Conservation (phyloP, 2,329 filamentous ascomycete species). For the Cladosporium cucumerinum region DNA sequence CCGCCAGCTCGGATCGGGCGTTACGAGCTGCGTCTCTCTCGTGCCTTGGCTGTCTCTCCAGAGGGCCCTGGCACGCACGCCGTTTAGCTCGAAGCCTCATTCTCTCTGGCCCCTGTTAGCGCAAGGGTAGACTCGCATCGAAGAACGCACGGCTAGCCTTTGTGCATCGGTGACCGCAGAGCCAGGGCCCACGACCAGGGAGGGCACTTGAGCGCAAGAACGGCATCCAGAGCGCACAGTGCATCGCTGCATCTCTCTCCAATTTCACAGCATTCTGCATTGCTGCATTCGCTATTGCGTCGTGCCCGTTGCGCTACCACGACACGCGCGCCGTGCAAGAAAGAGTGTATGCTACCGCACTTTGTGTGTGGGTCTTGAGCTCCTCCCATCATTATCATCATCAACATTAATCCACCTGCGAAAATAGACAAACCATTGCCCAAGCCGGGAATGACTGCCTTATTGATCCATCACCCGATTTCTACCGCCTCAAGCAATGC, state of each 20-base stretch:
- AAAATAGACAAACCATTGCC: background rate
- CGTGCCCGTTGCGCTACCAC: constrained; percentile 4
- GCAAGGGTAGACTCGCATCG: background rate
- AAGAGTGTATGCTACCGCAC: background rate
- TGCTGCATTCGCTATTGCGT: background rate
- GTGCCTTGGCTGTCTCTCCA: background rate
- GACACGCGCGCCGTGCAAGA: constrained; percentile 2
- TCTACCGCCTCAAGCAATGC: constrained; percentile 52
- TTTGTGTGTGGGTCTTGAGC: background rate
- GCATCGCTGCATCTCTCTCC: background rate
- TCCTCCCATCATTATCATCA: background rate
- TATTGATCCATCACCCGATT: background rate
- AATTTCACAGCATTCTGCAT: constrained; percentile 13
- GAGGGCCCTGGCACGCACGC: too few species aligned
- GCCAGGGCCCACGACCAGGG: background rate
- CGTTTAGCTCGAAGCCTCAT: too few species aligned
- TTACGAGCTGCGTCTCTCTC: background rate
- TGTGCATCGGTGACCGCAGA: background rate
- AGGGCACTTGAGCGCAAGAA: background rate
- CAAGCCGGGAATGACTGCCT: constrained; percentile 13
- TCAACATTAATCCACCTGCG: background rate
- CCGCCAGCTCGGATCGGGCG: background rate
- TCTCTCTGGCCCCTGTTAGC: too few species aligned
- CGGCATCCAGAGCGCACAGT: background rate
- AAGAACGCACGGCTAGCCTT: background rate